Base-by-base conservation (phyloP, 2,329 filamentous ascomycete species). In the Trichoderma polysporum region DNA sequence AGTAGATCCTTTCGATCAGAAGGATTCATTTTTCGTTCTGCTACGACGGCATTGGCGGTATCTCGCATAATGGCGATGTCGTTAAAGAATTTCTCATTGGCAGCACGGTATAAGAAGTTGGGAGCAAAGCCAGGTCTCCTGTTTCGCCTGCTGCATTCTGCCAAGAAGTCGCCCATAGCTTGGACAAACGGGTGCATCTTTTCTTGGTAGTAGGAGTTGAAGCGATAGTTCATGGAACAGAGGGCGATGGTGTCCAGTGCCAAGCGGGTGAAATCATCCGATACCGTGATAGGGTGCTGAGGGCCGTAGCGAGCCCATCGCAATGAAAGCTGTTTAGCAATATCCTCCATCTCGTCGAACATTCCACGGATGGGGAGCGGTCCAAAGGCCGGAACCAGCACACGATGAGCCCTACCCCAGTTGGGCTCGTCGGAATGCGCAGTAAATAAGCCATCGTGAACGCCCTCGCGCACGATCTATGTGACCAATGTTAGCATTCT, bases 151-250 rank as follows among this genome's bases (percentile, higher is more conserved):
- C 84, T 85, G 6, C 83, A 85, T 68, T 89, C 87, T 13, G 76
- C 72, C 1, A 93, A 79, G 63, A 90, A 85, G n/a, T 82, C 82
- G 1, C 82, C 82, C 90, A 93, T 92, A 37, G 88, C 85, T 52
- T 82, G 76, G 45, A 92, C 82, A 71, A 93, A 93, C 0, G 90
- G 90, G 70, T 93, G 91, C 75, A 90, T 79, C 9, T 87, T 81
- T 15, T 91, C 85, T 31, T 83, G 82, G 73, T 93, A 93, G 76
- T 89, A 92, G 1, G 86, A 89, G 77, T 93, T 93, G 82, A 93
- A 93, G 19, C 90, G 87, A 68, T 84, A 90, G 41, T 86, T 85
- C 87, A 91, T 90, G n/a, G 86, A 81, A 75, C 89, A 90, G 2
- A 93, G 82, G 1, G 88, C 89, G 9, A 93, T 83, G 0, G 90